These are phyloP conservation scores for Hibiscus mutabilis DNA, from an alignment of 345 rosid species.

Conservation along the genomic window DNA sequence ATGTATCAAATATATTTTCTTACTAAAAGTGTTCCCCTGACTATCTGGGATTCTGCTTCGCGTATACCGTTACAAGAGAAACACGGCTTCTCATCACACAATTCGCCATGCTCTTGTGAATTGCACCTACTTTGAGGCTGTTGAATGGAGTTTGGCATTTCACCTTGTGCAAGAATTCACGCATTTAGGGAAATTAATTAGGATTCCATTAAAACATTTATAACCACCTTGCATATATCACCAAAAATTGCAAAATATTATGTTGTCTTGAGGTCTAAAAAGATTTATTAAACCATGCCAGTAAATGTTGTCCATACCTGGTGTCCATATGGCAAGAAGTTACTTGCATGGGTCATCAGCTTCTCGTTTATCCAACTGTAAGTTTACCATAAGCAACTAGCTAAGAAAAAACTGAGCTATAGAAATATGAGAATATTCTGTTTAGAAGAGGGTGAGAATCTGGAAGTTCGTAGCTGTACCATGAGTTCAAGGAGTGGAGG, in stretches of 20 bases:
- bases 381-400: slow-evolving; percentile 15
- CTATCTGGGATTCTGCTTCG: slow-evolving; percentile 65
- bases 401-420: slow-evolving; percentile 7
- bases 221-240: background rate
- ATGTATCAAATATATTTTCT: slow-evolving; percentile 21
- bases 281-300: background rate
- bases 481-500: slow-evolving; percentile 2
- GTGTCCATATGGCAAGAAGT: slow-evolving; percentile 96
- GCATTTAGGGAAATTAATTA: slow-evolving; percentile 4
- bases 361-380: slow-evolving; percentile 73
- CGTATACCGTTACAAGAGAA: slow-evolving; percentile 58
- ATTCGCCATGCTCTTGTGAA: slow-evolving; percentile 35
- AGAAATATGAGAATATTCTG: background rate
- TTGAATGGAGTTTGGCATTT: slow-evolving; percentile 65
- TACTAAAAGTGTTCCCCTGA: slow-evolving; percentile 88
- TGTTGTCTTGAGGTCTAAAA: background rate
- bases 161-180: slow-evolving; percentile 43
- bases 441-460: slow-evolving; percentile 76
- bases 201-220: background rate
- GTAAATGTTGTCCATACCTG: slow-evolving; percentile 44
- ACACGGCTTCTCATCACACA: slow-evolving; percentile 64
- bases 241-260: background rate
- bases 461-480: slow-evolving; percentile 85
- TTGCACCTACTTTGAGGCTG: slow-evolving; percentile 51
- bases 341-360: slow-evolving; percentile 78